Evolutionary conservation across 257 asterid genomes (phyloP), one percentile per base, ranked within the genome.

Genomic region (Osmanthus fragrans): DNA sequence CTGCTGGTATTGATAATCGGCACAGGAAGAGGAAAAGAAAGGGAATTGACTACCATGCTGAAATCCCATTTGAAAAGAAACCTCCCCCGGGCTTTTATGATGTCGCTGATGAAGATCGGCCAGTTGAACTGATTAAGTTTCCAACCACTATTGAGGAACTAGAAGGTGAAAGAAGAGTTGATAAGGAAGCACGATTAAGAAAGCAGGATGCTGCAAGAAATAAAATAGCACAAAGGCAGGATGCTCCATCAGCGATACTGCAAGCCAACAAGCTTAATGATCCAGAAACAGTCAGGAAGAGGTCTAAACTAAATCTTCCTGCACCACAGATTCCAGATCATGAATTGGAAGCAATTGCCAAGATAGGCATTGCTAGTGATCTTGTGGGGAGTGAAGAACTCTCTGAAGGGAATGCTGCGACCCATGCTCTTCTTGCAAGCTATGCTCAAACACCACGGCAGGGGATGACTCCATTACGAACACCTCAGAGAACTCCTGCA

Each of bases 11-110:
- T 71, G 86, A 89, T 76, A 67, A 67, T 21, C 88, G 97, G 49
- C 90, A 89, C 5, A 88, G 96, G 88, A 96, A 89, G 87, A 92
- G 97, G 84, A 96, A 96, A 82, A 92, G 98, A 85, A 89, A 85
- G 84, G 99, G 99, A 3, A 96, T 96, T 69, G 98, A 96, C 83
- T 96, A 96, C 72, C 92, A 93, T 79, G 93, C 97, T 37, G 99
- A 96, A 84, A 96, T 96, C 29, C 98, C 99, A 25, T 96, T 96
- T 64, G 99, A 96, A 71, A 96, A 92, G 89, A 92, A 84, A 85
- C 97, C 99, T 33, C 99, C 99, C 70, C 97, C 97, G 18, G 98
- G 99, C 33, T 96, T 96, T 86, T 94, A 96, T 73, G 97, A 96
- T 80, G 80, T 91, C 64, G 77, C 90, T 23, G 97, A 93, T 33